phyloP scores from a whole-genome alignment of 2,329 filamentous ascomycete genomes.

The Didymella pomorum region DNA sequence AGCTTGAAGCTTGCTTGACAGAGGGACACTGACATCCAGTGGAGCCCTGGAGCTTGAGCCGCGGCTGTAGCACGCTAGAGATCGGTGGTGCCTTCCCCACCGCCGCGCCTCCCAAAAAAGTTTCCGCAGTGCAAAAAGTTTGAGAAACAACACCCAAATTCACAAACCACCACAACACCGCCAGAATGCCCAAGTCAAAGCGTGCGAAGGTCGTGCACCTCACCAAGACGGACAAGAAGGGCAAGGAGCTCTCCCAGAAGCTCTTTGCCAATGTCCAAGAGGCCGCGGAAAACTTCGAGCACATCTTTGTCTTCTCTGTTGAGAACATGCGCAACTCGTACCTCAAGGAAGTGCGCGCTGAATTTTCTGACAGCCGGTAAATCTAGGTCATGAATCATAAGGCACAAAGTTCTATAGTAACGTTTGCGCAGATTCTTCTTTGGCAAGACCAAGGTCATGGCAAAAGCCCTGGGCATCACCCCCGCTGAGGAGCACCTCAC shows the following conservation, averaged over 20 bases:
- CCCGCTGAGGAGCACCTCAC: constrained; percentile 81
- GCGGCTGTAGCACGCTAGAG: constrained; percentile 35
- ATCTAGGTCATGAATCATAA: constrained; percentile 35
- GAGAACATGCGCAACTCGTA: constrained; percentile 99
- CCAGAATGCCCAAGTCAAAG: constrained; percentile 93
- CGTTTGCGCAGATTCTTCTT: constrained; percentile 79
- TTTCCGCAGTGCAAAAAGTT: background rate
- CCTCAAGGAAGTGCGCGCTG: constrained; percentile 85
- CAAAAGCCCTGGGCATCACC: constrained; percentile 84
- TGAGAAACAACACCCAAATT: constrained; percentile 24
- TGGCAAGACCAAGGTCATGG: constrained; percentile 99
- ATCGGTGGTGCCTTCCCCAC: background rate
- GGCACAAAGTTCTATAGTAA: constrained; percentile 30
- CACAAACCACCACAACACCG: constrained; percentile 27
- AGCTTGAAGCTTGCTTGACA: constrained; percentile 14
- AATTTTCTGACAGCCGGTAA: constrained; percentile 85
- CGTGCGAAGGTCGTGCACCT: constrained; percentile 88
- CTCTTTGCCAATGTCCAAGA: constrained; percentile 90
- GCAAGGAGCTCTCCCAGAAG: constrained; percentile 85
- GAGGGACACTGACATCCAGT: constrained; percentile 17
- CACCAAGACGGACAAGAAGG: constrained; percentile 91
- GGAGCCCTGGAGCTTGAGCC: constrained; percentile 39
- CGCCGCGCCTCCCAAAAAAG: background rate
- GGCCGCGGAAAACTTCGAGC: constrained; percentile 82
- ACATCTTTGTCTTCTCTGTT: constrained; percentile 92